Conservation (phyloP, 345 rosid genomes). For the Geranium rotundifolium region DNA sequence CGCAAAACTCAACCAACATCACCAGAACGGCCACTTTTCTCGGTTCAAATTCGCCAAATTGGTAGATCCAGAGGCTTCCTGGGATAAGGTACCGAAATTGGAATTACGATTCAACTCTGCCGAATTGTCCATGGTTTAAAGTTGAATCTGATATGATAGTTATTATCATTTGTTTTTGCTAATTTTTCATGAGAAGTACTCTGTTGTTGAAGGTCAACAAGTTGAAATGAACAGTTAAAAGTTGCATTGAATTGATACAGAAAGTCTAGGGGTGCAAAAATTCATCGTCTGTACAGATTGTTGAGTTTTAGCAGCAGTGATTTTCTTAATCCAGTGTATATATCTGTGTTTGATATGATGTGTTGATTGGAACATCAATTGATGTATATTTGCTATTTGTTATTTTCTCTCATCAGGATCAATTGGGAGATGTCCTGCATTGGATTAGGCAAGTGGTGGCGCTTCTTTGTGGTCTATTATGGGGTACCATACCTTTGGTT, state of each 20-base stretch:
- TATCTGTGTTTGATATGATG: background rate
- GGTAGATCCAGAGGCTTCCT: constrained; percentile 81
- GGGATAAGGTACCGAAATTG: constrained; percentile 58
- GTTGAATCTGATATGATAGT: background rate
- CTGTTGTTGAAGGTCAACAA: background rate
- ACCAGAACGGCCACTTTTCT: constrained; percentile 55
- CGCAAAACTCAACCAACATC: constrained; percentile 40
- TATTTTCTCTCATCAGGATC: constrained; percentile 45
- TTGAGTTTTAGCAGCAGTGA: background rate
- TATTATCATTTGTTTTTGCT: too few relatives aligned
- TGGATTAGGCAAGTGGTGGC: constrained; percentile 91
- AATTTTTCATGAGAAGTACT: background rate
- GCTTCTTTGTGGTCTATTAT: constrained; percentile 64
- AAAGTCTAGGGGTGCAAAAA: background rate
- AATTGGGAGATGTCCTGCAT: constrained; percentile 93
- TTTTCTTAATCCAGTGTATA: background rate
- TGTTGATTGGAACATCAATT: background rate
- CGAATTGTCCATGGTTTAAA: background rate
- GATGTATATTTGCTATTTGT: constrained; percentile 1
- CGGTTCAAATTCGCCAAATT: constrained; percentile 57
- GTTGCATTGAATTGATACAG: background rate
- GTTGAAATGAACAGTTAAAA: background rate
- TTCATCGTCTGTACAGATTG: background rate
- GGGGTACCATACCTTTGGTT: constrained; percentile 73
- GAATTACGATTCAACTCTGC: background rate